Evolutionary conservation across 1,139 yeast species (phyloP), one percentile per base, ranked within the genome.

Genomic region (Geotrichum aggregatum): DNA sequence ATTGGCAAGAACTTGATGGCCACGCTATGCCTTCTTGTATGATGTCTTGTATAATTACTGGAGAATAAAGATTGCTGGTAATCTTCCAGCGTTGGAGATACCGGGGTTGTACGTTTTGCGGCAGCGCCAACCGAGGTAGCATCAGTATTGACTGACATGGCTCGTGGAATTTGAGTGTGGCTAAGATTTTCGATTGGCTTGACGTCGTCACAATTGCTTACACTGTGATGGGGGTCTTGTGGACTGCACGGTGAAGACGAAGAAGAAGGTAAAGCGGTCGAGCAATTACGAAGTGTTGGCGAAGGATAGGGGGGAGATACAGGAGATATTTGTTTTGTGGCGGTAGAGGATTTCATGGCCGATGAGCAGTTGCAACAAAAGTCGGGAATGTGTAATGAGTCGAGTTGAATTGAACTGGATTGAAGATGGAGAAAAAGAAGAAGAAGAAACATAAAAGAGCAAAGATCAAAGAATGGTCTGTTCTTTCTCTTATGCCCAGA

Each of bases 1-100:
- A 31, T 44, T 10, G 44, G 49, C 30, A 58, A 55, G 55, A 64
- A 63, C 50, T 63, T 62, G 50, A 64, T 59, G 8, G 67, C 67
- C 6, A 63, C 64, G 7, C 63, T 56, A 18, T 60, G 57, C 5
- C 61, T 55, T 14, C 67, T 34, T 4, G 34, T 14, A 14, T 44
- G 47, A 22, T 44, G 47, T 16, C 47, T 4, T 16, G 22, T 40
- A 13, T 43, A 36, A 10, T 30, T 21, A 3, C 18, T 36, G 2
- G 41, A 8, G n/a, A 36, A 36, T 16, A 19, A n/a, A 34, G 14
- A 26, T 18, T 42, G 28, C 36, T 28, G 35, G 13, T 42, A 34
- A n/a, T 42, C 45, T 11, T 42, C 19, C 45, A 30, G 21, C 33
- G 31, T 26, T 14, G 31, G 3, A 14, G 44, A 21, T 19, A 13